Base-by-base conservation (phyloP, 1,284 basidiomycete species). In the Flammula alnicola region DNA sequence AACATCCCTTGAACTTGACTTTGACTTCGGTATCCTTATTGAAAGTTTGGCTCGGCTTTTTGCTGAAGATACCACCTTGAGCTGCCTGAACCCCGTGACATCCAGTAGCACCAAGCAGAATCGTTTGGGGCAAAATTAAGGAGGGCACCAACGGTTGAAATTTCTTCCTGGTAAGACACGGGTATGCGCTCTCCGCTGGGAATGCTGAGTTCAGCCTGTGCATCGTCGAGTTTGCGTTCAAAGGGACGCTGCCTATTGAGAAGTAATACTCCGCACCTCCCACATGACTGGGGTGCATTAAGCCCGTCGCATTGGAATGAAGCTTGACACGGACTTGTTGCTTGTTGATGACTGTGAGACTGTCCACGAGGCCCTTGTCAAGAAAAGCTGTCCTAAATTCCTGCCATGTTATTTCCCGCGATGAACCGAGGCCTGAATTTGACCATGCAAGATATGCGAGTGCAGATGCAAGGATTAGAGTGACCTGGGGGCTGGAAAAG, bases 11-110 rank as follows among this genome's bases (percentile, higher is more conserved):
- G 77, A 99, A 99, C 66, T 92, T 93, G 61, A 91, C 88, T 66
- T 88, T 91, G 63, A 99, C 89, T 51, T 96, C 92, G 32, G 91
- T 94, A 65, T 99, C 96, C 75, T 97, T 93, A 78, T 98, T 98
- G 76, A 98, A 99, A 98, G 79, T 73, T 89, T 95, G 17, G 97
- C 96, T 56, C 82, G 86, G 65, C 92, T 95, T 78, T 98, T 98
- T 55, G 66, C 84, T 95, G 74, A 99, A 99, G 53, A 99, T 95
- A 31, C 96, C 95, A 25, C 95, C 93, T 82, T 7, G 84, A 80
- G 39, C 88, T 79, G 16, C 81, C 80, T 30, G 85, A 78, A 22
- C 92, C 87, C 52, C 93, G 79, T 52, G 89, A 91, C 75, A 98
- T 88, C 79, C 88, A 99, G 63, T 95, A 86, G 97, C 80, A 63